Evolutionary conservation across 495 filamentous ascomycete species (phyloP).

Genomic region (Chaetomium tenue): DNA sequence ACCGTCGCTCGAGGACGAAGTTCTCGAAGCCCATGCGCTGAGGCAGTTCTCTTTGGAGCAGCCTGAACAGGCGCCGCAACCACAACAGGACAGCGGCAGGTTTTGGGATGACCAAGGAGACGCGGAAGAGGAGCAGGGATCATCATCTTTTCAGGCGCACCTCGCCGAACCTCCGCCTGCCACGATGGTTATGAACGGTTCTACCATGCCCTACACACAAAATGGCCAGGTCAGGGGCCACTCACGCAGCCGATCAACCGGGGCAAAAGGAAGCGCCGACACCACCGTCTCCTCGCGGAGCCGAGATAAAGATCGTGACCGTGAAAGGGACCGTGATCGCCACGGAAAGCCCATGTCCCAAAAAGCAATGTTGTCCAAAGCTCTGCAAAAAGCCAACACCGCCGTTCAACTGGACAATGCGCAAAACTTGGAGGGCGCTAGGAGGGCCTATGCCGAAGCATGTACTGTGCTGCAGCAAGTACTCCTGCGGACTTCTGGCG

Average conservation of each 20-base stretch:
- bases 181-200: conserved; percentile 15
- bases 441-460: conserved; percentile 87
- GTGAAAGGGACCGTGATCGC: conserved; percentile 22
- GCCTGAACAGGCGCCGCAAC: conserved; percentile 12
- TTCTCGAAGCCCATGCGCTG: conserved; percentile 32
- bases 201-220: conserved; percentile 37
- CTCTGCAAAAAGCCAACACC: conserved; percentile 90
- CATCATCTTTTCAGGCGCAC: conserved; percentile 22
- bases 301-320: conserved; percentile 28
- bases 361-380: conserved; percentile 89
- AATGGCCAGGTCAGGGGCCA: conserved; percentile 44
- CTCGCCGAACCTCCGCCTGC: conserved; percentile 20
- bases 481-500: conserved; percentile 74
- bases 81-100: conserved; percentile 20
- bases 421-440: conserved; percentile 88
- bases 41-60: conserved; percentile 19
- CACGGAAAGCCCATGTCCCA: conserved; percentile 57
- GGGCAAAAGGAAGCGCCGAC: conserved; percentile 44
- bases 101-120: conserved; percentile 33
- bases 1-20: conserved; percentile 40
- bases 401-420: conserved; percentile 94
- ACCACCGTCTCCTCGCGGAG: conserved; percentile 38
- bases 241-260: conserved; percentile 50
- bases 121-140: conserved; percentile 24
- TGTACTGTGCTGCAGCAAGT: conserved; percentile 81